Evolutionary conservation across 2,329 filamentous ascomycete species (phyloP), one percentile per base, ranked within the genome.

Genomic region (Xylariomycetidae sp.): DNA sequence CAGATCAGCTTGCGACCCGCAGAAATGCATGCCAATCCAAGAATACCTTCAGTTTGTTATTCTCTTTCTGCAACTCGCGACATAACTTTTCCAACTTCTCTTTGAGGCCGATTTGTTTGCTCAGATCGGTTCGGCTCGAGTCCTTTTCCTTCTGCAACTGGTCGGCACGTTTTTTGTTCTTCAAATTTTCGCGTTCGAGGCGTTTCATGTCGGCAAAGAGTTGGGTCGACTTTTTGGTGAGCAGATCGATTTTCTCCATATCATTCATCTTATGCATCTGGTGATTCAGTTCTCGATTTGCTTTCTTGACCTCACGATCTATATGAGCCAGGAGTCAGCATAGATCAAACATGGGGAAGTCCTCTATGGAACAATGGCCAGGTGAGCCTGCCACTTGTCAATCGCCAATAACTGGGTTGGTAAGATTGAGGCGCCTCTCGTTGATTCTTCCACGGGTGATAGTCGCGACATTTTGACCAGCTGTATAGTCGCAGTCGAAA

Each of bases 31-130:
- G 20, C 8, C n/a, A 23, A 8, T 23, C n/a, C n/a, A n/a, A n/a
- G 20, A 67, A 49, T 62, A 92, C 87, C 82, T 97, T 97, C 46
- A 98, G 80, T 65, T 94, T 94, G 64, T 97, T 97, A 61, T 98
- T 98, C 56, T 98, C 92, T 51, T 90, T 85, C 40, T 94, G 92
- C 35, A 98, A 73, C 61, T 98, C 92, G 36, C 92, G 74, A 52
- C 89, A 96, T 19, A 98, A 70, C 58, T 97, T 98, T 63, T 98
- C 92, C 28, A 98, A 70, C 64, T 97, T 97, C 59, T 97, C 89
- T 61, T 94, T 96, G 56, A 97, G 78, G 2, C 82, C 85, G 14
- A 85, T 82, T 15, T 89, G 90, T 64, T 95, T 95, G 64, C 80
- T 90, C 36, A 95, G 70, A 58, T 98, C 92, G 29, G 82, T 85